Percentiles rank a stretch among this genome's conserved stretches.
Conservation (phyloP, 805 yeast genomes). For the Cyberlindnera meyerae region DNA sequence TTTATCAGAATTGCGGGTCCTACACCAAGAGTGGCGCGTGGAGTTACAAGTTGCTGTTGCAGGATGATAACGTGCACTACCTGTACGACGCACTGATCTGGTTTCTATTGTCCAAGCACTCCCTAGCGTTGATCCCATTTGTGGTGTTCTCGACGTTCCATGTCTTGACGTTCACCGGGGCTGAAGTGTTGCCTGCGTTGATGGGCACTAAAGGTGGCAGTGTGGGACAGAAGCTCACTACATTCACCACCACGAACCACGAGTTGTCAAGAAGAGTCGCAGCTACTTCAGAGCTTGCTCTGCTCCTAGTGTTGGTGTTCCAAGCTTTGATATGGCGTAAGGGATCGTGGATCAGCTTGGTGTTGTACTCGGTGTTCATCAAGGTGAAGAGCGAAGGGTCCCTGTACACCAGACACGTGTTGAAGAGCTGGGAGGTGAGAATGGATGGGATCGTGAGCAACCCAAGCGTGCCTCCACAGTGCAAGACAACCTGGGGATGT, state of each 20-base stretch:
- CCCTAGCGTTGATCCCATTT: conserved; percentile 65
- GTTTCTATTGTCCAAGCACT: conserved; percentile 51
- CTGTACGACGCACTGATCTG: conserved; percentile 50
- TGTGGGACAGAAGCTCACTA: conserved; percentile 30
- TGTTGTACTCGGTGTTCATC: conserved; percentile 57
- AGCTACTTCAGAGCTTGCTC: conserved; percentile 50
- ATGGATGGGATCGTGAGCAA: conserved; percentile 51
- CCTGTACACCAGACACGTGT: conserved; percentile 59
- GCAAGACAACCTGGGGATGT: conserved; percentile 46
- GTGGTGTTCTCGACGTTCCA: conserved; percentile 78
- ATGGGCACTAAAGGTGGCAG: conserved; percentile 32
- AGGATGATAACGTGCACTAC: conserved; percentile 74
- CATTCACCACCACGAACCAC: conserved; percentile 48
- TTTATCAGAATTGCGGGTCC: no score
- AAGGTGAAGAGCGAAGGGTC: conserved; percentile 77
- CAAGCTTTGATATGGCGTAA: conserved; percentile 56
- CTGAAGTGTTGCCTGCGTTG: conserved; percentile 66
- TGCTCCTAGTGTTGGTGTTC: conserved; percentile 39
- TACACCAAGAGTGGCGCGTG: conserved; percentile 22
- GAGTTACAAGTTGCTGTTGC: conserved; percentile 30
- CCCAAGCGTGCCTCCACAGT: conserved; percentile 46
- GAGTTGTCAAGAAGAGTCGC: conserved; percentile 55
- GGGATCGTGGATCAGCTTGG: conserved; percentile 56
- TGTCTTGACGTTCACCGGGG: conserved; percentile 62
- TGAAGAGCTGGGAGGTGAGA: conserved; percentile 66